Conservation (phyloP, 257 asterid species). For the Avicennia marina region DNA sequence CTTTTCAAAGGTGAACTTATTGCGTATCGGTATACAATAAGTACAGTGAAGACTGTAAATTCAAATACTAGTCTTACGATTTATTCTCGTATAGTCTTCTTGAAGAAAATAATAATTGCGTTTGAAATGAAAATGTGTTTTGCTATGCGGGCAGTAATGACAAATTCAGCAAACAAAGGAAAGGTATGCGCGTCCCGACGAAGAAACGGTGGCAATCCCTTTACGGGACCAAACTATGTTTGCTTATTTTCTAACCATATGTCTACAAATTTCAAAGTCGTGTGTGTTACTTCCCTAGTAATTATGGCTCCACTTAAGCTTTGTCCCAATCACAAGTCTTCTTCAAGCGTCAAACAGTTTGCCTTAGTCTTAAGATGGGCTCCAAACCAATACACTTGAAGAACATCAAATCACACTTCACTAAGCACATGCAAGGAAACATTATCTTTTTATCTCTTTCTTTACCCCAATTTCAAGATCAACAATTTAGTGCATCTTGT, state of each 20-base stretch:
- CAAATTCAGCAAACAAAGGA: no score
- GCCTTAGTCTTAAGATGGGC: neutral
- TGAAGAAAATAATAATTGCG: no score
- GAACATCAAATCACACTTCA: constrained; percentile 32
- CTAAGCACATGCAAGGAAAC: constrained; percentile 29
- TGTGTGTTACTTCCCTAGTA: constrained; percentile 25
- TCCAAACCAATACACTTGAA: constrained; percentile 16
- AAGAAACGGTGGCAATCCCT: neutral
- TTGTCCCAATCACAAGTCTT: constrained; percentile 41
- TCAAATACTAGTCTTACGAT: no score
- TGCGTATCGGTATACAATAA: no score
- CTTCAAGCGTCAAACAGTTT: neutral
- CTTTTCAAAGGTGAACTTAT: no score
- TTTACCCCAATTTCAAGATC: constrained; percentile 8
- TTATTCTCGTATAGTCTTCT: no score
- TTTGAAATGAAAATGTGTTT: no score
- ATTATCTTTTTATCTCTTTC: constrained; percentile 17
- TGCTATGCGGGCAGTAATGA: no score
- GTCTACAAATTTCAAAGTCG: neutral
- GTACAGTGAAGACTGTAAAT: no score
- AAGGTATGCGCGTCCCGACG: no score
- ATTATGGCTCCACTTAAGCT: constrained; percentile 37
- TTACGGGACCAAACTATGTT: constrained; percentile 8
- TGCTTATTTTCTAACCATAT: constrained; percentile 7
- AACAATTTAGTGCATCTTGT: constrained; percentile 18